Evolutionary conservation across 2,329 filamentous ascomycete species (phyloP).

Genomic region (Endothia cerciana): DNA sequence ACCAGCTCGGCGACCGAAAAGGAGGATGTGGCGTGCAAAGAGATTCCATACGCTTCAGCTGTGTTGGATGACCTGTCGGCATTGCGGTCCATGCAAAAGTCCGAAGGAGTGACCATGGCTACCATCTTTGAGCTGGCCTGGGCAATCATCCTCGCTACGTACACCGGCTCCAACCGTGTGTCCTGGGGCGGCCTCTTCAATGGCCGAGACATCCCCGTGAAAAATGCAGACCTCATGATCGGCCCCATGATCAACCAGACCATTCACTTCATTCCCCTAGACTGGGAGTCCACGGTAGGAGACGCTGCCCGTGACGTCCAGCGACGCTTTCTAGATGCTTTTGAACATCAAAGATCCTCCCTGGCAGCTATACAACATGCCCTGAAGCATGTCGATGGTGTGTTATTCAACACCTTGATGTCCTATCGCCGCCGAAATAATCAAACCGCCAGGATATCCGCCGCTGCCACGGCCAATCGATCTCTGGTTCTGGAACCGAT

Average conservation of each 20-base stretch:
- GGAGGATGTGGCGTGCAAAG: neutral
- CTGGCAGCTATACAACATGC: conserved; percentile 17
- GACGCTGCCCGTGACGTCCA: conserved; percentile 10
- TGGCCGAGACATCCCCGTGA: conserved; percentile 34
- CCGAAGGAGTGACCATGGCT: conserved; percentile 31
- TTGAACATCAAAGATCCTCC: conserved; percentile 11
- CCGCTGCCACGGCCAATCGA: neutral
- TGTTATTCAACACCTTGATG: conserved; percentile 4
- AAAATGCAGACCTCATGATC: conserved; percentile 32
- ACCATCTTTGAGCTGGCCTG: conserved; percentile 30
- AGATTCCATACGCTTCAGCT: neutral
- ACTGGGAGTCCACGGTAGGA: neutral
- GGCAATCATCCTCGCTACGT: conserved; percentile 24
- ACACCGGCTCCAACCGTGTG: conserved; percentile 22
- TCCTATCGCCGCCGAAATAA: neutral
- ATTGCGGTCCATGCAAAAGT: conserved; percentile 6
- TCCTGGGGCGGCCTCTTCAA: conserved; percentile 32
- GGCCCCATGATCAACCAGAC: conserved; percentile 29
- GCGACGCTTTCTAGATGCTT: conserved; percentile 9
- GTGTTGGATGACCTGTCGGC: neutral
- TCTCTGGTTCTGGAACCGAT: conserved; percentile 3
- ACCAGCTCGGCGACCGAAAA: neutral
- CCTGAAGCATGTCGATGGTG: neutral
- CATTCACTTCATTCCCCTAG: neutral
- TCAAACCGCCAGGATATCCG: neutral